phyloP scores from a whole-genome alignment of 768 basidiomycete genomes.

The Termitomyces eurrhizus region DNA sequence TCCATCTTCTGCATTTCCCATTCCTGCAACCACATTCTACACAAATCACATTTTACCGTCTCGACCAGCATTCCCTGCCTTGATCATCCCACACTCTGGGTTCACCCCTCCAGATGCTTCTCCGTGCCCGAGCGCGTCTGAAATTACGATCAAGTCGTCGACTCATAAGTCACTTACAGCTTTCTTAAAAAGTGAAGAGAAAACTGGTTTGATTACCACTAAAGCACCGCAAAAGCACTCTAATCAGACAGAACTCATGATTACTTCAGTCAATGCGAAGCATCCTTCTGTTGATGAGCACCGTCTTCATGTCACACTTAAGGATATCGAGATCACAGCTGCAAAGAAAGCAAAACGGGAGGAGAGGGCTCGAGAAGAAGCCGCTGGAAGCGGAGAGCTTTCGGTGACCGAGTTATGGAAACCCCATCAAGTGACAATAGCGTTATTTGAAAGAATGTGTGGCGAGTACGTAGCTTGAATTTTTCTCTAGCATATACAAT shows the following conservation, averaged over 20 bases:
- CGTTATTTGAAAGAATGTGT: conserved; percentile 61
- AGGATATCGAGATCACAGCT: conserved; percentile 60
- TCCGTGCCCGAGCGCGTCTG: conserved; percentile 32
- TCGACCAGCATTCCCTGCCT: conserved; percentile 64
- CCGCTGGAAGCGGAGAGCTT: conserved; percentile 43
- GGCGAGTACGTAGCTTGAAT: conserved; percentile 46
- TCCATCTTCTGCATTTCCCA: conserved; percentile 60
- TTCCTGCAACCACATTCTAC: conserved; percentile 74
- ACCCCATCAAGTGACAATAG: conserved; percentile 52
- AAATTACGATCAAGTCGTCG: conserved; percentile 75
- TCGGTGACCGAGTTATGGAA: conserved; percentile 73
- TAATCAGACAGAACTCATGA: conserved; percentile 48
- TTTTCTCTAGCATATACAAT: neutral
- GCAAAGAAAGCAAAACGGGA: conserved; percentile 57
- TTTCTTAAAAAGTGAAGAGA: conserved; percentile 77
- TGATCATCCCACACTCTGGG: conserved; percentile 27
- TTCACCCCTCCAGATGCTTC: conserved; percentile 18
- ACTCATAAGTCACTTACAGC: conserved; percentile 75
- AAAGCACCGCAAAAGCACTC: conserved; percentile 57
- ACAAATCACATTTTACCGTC: conserved; percentile 73
- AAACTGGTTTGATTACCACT: conserved; percentile 64
- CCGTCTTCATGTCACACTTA: conserved; percentile 50
- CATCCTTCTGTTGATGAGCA: conserved; percentile 60
- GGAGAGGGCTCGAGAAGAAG: conserved; percentile 43
- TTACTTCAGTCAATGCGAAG: conserved; percentile 47